Conservation (phyloP, 2,329 filamentous ascomycete genomes). For the Aspergillus hiratsukae region DNA sequence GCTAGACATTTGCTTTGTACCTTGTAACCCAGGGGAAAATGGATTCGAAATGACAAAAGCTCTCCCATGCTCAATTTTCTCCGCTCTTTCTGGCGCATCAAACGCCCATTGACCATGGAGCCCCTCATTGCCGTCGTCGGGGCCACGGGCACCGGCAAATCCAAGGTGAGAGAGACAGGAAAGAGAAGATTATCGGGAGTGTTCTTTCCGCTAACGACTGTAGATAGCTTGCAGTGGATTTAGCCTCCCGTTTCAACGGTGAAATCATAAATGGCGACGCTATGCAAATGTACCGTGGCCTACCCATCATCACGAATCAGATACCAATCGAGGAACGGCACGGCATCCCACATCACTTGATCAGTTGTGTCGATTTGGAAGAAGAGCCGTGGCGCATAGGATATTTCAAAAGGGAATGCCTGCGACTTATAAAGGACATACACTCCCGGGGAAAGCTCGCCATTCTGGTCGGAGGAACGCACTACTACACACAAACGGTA, state of each 20-base stretch:
- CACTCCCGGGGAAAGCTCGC: slow-evolving; percentile 72
- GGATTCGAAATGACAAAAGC: slow-evolving; percentile 8
- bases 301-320: slow-evolving; percentile 95
- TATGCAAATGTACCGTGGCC: slow-evolving; percentile 91
- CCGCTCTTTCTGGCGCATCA: slow-evolving; percentile 15
- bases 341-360: slow-evolving; percentile 80
- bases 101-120: slow-evolving; percentile 26
- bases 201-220: slow-evolving; percentile 21
- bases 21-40: neutral
- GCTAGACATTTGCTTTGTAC: neutral
- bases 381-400: slow-evolving; percentile 81
- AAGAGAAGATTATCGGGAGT: neutral
- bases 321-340: slow-evolving; percentile 69
- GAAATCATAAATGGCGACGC: slow-evolving; percentile 97
- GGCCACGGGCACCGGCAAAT: slow-evolving; percentile 90
- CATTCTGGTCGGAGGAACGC: slow-evolving; percentile 88
- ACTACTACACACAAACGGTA: slow-evolving; percentile 89
- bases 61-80: slow-evolving; percentile 26
- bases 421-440: slow-evolving; percentile 70
- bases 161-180: slow-evolving; percentile 58
- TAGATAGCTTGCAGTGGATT: slow-evolving; percentile 75
- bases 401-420: slow-evolving; percentile 67
- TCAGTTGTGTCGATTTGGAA: slow-evolving; percentile 70
- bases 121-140: slow-evolving; percentile 80
- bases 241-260: slow-evolving; percentile 78